Conservation (phyloP, 2,329 filamentous ascomycete species). For the Colletotrichum zoysiae region DNA sequence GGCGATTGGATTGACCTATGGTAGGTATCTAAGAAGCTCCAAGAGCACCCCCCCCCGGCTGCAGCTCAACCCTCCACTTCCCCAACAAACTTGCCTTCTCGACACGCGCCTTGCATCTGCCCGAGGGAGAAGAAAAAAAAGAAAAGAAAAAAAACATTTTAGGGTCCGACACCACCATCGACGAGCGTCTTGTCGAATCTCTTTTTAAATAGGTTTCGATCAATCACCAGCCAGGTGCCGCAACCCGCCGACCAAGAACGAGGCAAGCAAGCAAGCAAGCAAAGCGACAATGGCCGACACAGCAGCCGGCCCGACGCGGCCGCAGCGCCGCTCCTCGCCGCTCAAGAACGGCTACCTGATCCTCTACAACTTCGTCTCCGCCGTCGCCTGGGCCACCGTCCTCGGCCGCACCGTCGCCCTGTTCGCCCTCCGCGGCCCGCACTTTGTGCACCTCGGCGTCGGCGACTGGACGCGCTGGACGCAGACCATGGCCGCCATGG, state of each 20-base stretch:
- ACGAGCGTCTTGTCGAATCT: neutral
- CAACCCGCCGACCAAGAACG: neutral
- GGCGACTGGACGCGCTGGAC: slow-evolving; percentile 81
- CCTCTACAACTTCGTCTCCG: slow-evolving; percentile 85
- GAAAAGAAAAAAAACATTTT: neutral
- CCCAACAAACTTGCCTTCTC: slow-evolving; percentile 36
- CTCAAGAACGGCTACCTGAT: slow-evolving; percentile 79
- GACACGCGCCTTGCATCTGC: neutral
- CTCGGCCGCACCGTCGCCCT: slow-evolving; percentile 74
- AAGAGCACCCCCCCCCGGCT: slow-evolving; percentile 18
- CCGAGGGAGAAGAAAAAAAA: neutral
- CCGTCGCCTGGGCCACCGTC: slow-evolving; percentile 82
- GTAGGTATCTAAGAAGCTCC: slow-evolving; percentile 5
- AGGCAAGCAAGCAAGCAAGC: neutral
- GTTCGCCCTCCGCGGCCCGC: slow-evolving; percentile 66
- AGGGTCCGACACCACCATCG: too few relatives aligned
- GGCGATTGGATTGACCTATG: slow-evolving; percentile 31
- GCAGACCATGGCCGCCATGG: slow-evolving; percentile 85
- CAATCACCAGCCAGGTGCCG: neutral
- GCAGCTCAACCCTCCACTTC: slow-evolving; percentile 39
- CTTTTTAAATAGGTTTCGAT: neutral
- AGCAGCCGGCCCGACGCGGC: slow-evolving; percentile 40
- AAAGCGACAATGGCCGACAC: slow-evolving; percentile 40
- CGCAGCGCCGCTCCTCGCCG: slow-evolving; percentile 52
- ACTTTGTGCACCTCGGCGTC: slow-evolving; percentile 70